Evolutionary conservation across 163 green algal genomes (phyloP).

Genomic region (Trebouxiophyceae sp.): DNA sequence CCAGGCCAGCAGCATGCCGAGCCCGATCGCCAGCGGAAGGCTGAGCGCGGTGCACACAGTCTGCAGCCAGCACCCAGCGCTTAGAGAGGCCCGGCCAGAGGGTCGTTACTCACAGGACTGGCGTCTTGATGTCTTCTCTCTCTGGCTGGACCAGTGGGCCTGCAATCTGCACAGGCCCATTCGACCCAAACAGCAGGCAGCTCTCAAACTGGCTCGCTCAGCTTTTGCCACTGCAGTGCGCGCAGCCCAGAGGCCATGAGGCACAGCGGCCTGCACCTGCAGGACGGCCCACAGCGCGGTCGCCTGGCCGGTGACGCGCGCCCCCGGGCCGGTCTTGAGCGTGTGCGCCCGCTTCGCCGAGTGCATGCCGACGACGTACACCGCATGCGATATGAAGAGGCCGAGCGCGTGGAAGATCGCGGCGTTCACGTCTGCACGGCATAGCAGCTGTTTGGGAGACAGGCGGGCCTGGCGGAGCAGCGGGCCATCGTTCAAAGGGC

Average conservation of each 20-base stretch:
- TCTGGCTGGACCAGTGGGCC: background rate
- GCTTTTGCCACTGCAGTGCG: no score
- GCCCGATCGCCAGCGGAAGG: slow-evolving; percentile 45
- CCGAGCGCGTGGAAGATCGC: slow-evolving; percentile 40
- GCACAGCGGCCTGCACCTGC: slow-evolving; percentile 10
- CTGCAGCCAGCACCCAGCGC: no score
- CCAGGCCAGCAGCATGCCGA: slow-evolving; percentile 67
- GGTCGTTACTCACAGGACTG: no score
- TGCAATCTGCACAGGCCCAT: no score
- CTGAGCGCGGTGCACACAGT: slow-evolving; percentile 34
- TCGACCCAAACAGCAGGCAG: no score
- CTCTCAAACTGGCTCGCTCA: no score
- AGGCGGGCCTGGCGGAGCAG: no score
- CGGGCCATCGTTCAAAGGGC: no score
- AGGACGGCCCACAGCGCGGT: slow-evolving; percentile 12
- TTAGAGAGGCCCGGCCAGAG: no score
- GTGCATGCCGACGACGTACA: slow-evolving; percentile 34
- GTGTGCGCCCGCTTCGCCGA: slow-evolving; percentile 16
- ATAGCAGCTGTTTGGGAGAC: no score
- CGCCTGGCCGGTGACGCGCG: background rate
- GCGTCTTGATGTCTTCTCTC: background rate
- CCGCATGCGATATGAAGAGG: slow-evolving; percentile 33
- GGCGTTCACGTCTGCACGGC: slow-evolving; percentile 47
- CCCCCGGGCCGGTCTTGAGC: slow-evolving; percentile 9
- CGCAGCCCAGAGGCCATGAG: no score